Evolutionary conservation across 2,329 filamentous ascomycete species (phyloP), one percentile per base, ranked within the genome.

Genomic region (Dactylellina drechsleri): DNA sequence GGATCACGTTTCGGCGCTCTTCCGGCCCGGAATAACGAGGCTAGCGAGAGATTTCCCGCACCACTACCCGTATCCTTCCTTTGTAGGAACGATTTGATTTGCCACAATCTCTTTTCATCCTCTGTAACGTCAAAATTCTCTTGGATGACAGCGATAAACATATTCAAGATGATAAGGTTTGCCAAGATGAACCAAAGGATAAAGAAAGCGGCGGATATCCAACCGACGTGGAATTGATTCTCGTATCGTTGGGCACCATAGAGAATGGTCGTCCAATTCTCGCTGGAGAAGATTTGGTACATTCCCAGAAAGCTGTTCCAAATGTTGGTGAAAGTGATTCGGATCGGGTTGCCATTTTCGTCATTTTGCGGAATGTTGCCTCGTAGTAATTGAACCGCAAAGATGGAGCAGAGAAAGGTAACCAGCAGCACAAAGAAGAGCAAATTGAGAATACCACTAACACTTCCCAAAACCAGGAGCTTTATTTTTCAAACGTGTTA

Each of bases 131-230:
- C 95, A 81, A 99, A 99, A 80, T 97, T 99, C 81, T 99, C 95
- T 82, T 99, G 95, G 78, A 99, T 99, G 83, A 99, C 95, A 85
- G 95, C 95, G 91, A 99, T 98, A 85, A 99, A 99, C 95, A 99
- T 99, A 81, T 98, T 99, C 84, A 99, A 84, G 76, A 98, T 87
- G 83, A 99, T 96, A 81, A 98, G 94, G 82, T 96, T 97, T 4
- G 93, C 87, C 50, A 99, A 86, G 68, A 97, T 95, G 82, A 97
- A 98, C 95, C 95, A 99, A 78, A 93, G 87, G 77, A 97, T 92
- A 78, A 97, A 86, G 79, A 99, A 97, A 0, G 92, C 86, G 7
- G 94, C 93, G 8, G 92, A 93, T 67, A 98, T 93, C 94, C 95
- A 98, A 7, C 91, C 87, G n/a, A 92, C 96, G 45, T 89, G 85